phyloP scores from a whole-genome alignment of 306 rosid genomes.

The Neltuma alba region DNA sequence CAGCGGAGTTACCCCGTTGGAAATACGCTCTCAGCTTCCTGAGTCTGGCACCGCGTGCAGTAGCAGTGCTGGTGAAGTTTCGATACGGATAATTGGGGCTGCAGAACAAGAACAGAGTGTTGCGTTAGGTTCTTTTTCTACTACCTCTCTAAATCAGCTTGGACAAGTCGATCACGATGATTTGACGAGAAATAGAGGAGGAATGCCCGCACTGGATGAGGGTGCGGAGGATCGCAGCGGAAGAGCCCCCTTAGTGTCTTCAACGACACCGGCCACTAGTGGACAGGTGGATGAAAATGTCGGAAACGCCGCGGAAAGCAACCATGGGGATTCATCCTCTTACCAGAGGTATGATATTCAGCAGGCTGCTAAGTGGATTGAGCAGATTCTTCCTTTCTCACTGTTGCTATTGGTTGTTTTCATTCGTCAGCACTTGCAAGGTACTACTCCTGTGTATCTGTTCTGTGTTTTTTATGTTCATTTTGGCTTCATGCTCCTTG shows the following conservation, averaged over 20 bases:
- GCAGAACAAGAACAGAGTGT: conserved; percentile 51
- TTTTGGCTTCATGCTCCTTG: conserved; percentile 22
- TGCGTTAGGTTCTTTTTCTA: conserved; percentile 28
- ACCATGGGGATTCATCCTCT: conserved; percentile 54
- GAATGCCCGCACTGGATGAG: conserved; percentile 41
- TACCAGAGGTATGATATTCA: conserved; percentile 87
- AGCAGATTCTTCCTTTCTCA: conserved; percentile 89
- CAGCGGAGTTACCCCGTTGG: conserved; percentile 37
- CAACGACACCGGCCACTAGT: conserved; percentile 47
- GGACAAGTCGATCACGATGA: conserved; percentile 46
- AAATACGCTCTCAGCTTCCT: conserved; percentile 42
- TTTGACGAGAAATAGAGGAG: conserved; percentile 40
- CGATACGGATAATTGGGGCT: conserved; percentile 73
- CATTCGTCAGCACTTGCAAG: conserved; percentile 95
- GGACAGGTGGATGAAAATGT: conserved; percentile 45
- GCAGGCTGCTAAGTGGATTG: conserved; percentile 79
- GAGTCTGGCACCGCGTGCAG: conserved; percentile 21
- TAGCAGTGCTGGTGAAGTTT: conserved; percentile 65
- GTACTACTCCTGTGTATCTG: conserved; percentile 41
- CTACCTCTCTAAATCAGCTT: conserved; percentile 30
- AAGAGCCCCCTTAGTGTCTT: conserved; percentile 56
- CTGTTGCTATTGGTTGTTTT: conserved; percentile 76
- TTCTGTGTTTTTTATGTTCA: conserved; percentile 26
- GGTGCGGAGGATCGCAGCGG: conserved; percentile 42
- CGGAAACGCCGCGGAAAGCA: conserved; percentile 48